phyloP scores from a whole-genome alignment of 2,329 filamentous ascomycete genomes.

The Claviceps capensis region DNA sequence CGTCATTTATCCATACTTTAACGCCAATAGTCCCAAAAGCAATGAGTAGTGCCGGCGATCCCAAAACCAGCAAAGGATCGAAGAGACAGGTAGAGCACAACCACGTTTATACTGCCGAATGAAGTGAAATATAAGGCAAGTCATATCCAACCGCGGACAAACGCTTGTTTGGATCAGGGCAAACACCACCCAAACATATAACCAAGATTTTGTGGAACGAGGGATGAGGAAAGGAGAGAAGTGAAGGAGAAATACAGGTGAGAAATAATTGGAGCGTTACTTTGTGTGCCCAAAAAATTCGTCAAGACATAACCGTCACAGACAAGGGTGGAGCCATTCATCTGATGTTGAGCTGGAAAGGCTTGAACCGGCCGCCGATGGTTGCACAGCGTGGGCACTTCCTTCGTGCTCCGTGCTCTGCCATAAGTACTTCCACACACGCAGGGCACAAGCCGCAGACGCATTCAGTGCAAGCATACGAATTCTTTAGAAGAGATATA shows the following conservation, averaged over 20 bases:
- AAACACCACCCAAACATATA: neutral
- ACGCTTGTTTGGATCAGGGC: neutral
- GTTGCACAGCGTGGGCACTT: slow-evolving; percentile 71
- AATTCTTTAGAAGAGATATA: slow-evolving; percentile 63
- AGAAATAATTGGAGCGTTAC: neutral
- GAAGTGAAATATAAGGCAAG: neutral
- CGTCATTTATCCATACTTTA: slow-evolving; percentile 2
- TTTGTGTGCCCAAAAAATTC: neutral
- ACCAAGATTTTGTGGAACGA: neutral
- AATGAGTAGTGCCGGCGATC: neutral
- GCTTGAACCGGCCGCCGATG: slow-evolving; percentile 69
- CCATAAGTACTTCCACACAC: slow-evolving; percentile 70
- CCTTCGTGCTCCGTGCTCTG: slow-evolving; percentile 59
- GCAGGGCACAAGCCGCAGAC: slow-evolving; percentile 85
- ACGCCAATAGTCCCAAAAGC: neutral
- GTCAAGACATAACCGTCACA: slow-evolving; percentile 3
- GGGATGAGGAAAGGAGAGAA: neutral
- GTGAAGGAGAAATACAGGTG: neutral
- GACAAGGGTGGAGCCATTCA: slow-evolving; percentile 1
- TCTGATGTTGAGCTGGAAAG: slow-evolving; percentile 65
- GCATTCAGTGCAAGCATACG: slow-evolving; percentile 90
- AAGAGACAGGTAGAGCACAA: neutral
- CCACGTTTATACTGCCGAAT: neutral
- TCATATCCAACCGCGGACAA: neutral
- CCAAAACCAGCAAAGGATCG: neutral